Percentiles rank a stretch among this genome's conserved stretches.
Evolutionary conservation across 306 rosid genomes (phyloP).

Genomic region (Castanospermum australe): DNA sequence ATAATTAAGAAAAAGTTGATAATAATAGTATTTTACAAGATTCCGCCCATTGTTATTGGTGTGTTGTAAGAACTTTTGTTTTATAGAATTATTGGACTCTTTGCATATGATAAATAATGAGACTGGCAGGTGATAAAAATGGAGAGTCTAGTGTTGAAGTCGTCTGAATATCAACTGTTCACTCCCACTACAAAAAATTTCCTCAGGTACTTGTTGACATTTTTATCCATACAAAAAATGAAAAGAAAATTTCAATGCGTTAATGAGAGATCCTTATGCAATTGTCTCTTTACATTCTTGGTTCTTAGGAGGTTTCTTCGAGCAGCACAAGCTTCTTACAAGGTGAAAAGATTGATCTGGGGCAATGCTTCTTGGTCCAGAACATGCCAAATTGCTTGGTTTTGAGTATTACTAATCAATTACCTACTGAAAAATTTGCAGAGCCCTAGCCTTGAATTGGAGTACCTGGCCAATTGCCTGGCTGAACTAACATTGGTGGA

Average conservation of each 20-base stretch:
- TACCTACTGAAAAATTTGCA: constrained; percentile 34
- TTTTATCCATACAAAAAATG: background rate
- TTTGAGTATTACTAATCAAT: constrained; percentile 20
- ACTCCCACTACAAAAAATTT: constrained; percentile 85
- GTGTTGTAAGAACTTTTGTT: background rate
- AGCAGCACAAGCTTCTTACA: constrained; percentile 84
- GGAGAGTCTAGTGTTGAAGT: constrained; percentile 79
- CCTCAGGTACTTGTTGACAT: constrained; percentile 58
- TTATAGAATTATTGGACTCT: background rate
- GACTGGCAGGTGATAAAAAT: constrained; percentile 61
- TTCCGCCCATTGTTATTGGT: background rate
- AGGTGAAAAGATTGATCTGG: constrained; percentile 49
- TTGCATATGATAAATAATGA: constrained; percentile 8
- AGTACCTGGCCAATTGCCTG: constrained; percentile 81
- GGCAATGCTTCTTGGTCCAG: constrained; percentile 18
- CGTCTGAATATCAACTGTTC: constrained; percentile 64
- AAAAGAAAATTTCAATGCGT: background rate
- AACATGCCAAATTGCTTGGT: constrained; percentile 15
- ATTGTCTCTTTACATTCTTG: constrained; percentile 3
- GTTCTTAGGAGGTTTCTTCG: constrained; percentile 84
- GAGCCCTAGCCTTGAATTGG: constrained; percentile 82
- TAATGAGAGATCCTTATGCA: constrained; percentile 23
- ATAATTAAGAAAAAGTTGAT: background rate
- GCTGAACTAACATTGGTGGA: constrained; percentile 79
- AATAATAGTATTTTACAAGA: background rate